Percentiles rank a stretch among this genome's conserved stretches.
These are phyloP conservation scores for Colletotrichum higginsianum DNA, from an alignment of 2,329 filamentous ascomycete species.

Conservation along the genomic window DNA sequence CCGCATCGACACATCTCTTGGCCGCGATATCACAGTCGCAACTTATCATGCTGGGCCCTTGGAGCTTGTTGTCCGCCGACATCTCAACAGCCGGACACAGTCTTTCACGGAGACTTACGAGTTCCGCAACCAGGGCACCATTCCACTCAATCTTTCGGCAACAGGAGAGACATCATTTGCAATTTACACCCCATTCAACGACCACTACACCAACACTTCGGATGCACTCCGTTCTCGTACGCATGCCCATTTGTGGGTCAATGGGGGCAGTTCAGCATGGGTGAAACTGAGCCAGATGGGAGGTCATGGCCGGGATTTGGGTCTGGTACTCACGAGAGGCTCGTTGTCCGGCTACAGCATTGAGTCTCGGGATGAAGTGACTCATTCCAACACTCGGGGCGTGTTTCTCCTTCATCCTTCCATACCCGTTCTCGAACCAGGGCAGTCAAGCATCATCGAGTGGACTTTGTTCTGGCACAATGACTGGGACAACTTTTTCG, in stretches of 20 bases:
- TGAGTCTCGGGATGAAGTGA: constrained; percentile 34
- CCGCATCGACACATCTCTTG: constrained; percentile 13
- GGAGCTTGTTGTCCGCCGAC: constrained; percentile 28
- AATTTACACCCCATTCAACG: constrained; percentile 41
- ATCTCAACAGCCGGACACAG: constrained; percentile 2
- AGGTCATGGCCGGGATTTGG: constrained; percentile 32
- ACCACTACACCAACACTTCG: constrained; percentile 40
- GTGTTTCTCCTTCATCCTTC: constrained; percentile 38
- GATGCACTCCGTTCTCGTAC: constrained; percentile 24
- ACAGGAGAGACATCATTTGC: constrained; percentile 28
- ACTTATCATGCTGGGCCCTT: constrained; percentile 19
- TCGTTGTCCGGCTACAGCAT: constrained; percentile 40
- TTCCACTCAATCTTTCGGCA: constrained; percentile 16
- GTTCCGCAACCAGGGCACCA: constrained; percentile 29
- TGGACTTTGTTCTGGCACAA: constrained; percentile 40
- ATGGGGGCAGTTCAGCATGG: constrained; percentile 36
- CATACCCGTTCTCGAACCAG: constrained; percentile 28
- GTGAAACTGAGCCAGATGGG: constrained; percentile 42
- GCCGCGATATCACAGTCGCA: background rate
- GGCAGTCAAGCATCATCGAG: constrained; percentile 15
- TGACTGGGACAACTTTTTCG: constrained; percentile 34
- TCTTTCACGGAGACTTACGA: constrained; percentile 35
- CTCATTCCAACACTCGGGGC: constrained; percentile 37
- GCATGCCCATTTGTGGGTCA: constrained; percentile 38
- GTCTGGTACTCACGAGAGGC: constrained; percentile 33